Evolutionary conservation across 2,329 filamentous ascomycete genomes (phyloP).

Genomic region (Alternaria panax): DNA sequence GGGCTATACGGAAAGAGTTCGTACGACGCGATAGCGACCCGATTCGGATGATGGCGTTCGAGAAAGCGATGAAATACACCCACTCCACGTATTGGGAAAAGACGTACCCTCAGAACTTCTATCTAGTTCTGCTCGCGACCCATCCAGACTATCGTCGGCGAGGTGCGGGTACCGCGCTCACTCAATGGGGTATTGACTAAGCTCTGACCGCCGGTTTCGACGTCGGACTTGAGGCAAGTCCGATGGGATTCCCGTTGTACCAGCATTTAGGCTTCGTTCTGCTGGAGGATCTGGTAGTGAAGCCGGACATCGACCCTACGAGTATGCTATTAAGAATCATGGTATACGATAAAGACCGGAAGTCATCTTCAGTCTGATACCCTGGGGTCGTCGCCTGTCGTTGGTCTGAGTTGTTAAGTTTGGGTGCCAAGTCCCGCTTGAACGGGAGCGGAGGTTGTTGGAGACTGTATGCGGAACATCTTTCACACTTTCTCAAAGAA

Average conservation of each 20-base stretch:
- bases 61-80: background rate
- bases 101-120: background rate
- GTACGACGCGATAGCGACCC: background rate
- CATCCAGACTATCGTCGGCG: slow-evolving; percentile 3
- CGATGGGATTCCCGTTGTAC: background rate
- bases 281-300: background rate
- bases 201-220: background rate
- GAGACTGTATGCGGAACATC: too few relatives aligned
- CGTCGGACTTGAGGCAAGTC: background rate
- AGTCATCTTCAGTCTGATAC: background rate
- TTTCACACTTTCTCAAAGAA: too few relatives aligned
- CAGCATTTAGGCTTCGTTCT: background rate
- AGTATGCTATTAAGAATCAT: background rate
- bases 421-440: background rate
- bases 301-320: background rate
- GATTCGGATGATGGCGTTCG: background rate
- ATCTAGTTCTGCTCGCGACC: background rate
- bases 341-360: background rate
- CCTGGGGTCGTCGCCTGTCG: background rate
- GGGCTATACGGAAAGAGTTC: background rate
- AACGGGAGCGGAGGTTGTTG: background rate
- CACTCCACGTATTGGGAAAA: background rate
- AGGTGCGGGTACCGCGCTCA: background rate
- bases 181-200: background rate
- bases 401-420: background rate